Conservation (phyloP, 768 basidiomycete species). For the Saitozyma podzolica region DNA sequence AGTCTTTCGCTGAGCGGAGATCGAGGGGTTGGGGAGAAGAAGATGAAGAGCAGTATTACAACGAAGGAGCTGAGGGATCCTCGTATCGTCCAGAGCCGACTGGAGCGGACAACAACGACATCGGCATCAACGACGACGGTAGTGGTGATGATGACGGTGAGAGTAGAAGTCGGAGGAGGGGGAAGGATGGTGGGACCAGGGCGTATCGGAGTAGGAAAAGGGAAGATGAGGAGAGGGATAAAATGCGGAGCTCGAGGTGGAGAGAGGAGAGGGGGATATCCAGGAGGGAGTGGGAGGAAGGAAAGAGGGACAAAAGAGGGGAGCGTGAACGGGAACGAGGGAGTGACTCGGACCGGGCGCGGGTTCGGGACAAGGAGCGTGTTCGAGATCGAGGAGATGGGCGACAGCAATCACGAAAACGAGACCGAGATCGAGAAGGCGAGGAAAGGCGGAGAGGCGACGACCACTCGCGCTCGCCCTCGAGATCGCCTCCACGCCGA, state of each 20-base stretch:
- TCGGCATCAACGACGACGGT: constrained; percentile 23
- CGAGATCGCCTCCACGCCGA: too few species aligned
- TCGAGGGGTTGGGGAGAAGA: constrained; percentile 54
- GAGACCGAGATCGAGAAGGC: not conserved
- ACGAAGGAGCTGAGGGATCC: constrained; percentile 2
- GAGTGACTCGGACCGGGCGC: not conserved
- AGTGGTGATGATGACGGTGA: too few species aligned
- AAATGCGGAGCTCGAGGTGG: constrained; percentile 8
- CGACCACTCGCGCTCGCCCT: too few species aligned
- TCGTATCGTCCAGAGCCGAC: constrained; percentile 37
- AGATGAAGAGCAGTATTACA: constrained; percentile 40
- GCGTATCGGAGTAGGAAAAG: constrained; percentile 11
- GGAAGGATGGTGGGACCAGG: constrained; percentile 14
- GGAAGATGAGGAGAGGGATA: constrained; percentile 5
- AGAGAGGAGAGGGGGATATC: not conserved
- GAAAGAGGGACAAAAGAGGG: not conserved
- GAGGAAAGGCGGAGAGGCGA: too few species aligned
- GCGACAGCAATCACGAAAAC: constrained; percentile 1
- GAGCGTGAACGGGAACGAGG: not conserved
- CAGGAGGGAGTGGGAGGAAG: constrained; percentile 2
- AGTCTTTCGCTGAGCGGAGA: constrained; percentile 55
- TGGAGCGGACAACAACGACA: constrained; percentile 34
- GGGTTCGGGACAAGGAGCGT: constrained; percentile 14
- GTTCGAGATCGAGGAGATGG: not conserved
- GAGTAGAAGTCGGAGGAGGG: constrained; percentile 15